These are phyloP conservation scores for Blastocrithidia nonstop DNA, from an alignment of 208 protist species.

Conservation along the genomic window DNA sequence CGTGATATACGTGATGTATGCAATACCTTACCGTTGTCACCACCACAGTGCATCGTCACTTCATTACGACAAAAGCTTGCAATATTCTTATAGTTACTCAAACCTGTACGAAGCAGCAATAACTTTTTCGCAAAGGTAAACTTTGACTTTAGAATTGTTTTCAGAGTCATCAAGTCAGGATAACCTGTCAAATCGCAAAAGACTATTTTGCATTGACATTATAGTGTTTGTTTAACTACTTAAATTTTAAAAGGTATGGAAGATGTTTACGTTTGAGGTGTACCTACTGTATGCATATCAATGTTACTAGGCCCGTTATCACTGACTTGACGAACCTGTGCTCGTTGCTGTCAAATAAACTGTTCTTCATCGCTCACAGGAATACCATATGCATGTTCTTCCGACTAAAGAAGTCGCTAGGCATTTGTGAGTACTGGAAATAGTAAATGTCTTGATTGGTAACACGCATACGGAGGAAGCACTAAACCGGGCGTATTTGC, in stretches of 20 bases:
- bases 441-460: conserved; percentile 37
- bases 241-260: conserved; percentile 63
- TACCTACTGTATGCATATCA: no score
- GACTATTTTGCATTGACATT: conserved; percentile 39
- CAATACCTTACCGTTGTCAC: conserved; percentile 55
- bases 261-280: no score
- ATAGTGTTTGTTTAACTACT: conserved; percentile 6
- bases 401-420: conserved; percentile 20
- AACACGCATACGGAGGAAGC: conserved; percentile 49
- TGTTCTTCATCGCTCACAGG: conserved; percentile 66
- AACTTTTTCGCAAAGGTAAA: conserved; percentile 70
- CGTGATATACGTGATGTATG: conserved; percentile 8
- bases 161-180: conserved; percentile 44
- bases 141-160: conserved; percentile 33
- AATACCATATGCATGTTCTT: conserved; percentile 61
- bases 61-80: conserved; percentile 58
- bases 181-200: conserved; percentile 55
- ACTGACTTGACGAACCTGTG: conserved; percentile 30
- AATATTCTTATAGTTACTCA: conserved; percentile 19
- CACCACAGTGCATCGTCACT: conserved; percentile 61
- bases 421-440: conserved; percentile 54
- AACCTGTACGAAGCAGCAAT: conserved; percentile 30
- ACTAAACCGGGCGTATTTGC: conserved; percentile 27
- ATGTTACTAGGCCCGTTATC: conserved; percentile 51
- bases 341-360: conserved; percentile 35